Evolutionary conservation across 768 basidiomycete genomes (phyloP).

Genomic region (Suillus placidus): DNA sequence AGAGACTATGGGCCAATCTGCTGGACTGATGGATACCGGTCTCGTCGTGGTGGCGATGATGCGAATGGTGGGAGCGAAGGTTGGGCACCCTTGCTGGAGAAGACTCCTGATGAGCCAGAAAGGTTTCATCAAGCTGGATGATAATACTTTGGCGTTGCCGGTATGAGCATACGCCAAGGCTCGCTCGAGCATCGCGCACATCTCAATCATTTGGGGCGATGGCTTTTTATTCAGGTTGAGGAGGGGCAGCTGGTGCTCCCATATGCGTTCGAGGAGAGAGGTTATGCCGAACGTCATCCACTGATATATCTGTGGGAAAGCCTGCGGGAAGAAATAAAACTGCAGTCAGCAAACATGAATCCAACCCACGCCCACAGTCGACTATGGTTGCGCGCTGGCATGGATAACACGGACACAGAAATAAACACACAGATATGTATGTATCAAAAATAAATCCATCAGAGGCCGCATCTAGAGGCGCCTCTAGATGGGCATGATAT

Average conservation of each 20-base stretch:
- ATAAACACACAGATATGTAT: no score
- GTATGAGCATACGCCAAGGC: constrained; percentile 8
- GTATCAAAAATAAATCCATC: no score
- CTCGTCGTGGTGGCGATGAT: background rate
- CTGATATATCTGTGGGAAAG: background rate
- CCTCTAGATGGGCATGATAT: no score
- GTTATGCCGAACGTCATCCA: constrained; percentile 4
- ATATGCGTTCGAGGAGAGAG: background rate
- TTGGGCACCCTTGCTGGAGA: background rate
- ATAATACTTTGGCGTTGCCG: background rate
- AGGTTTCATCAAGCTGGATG: background rate
- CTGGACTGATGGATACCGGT: background rate
- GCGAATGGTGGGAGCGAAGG: background rate
- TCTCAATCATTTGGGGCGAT: background rate
- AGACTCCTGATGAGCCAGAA: constrained; percentile 2
- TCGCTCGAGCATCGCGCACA: background rate
- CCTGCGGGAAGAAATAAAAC: background rate
- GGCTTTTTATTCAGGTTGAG: background rate
- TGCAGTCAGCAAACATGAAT: no score
- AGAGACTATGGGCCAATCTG: background rate
- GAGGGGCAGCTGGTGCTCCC: background rate
- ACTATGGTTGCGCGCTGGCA: no score
- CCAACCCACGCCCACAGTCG: no score
- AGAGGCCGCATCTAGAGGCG: no score
- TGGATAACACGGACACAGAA: no score